Conservation (phyloP, 176 grass and related monocot genomes). For the Musa acuminata region DNA sequence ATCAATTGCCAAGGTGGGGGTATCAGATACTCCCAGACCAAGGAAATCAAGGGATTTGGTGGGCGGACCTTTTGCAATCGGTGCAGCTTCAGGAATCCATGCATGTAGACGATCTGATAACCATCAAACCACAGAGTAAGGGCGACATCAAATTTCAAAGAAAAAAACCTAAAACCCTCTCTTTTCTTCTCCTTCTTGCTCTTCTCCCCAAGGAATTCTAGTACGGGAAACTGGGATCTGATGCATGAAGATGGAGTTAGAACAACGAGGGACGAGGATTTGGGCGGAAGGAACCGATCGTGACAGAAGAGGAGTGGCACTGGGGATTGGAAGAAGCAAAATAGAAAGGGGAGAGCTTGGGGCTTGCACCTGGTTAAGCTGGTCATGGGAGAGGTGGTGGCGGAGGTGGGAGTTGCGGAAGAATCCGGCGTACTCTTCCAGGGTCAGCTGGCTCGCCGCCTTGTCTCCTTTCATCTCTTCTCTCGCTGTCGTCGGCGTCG, state of each 20-base stretch:
- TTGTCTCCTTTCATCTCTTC: neutral
- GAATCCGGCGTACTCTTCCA: constrained; percentile 65
- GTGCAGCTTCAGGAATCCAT: constrained; percentile 41
- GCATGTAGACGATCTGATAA: constrained; percentile 57
- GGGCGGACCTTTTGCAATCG: constrained; percentile 27
- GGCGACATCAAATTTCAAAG: neutral
- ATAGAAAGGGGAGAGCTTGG: neutral
- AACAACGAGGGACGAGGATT: too few relatives aligned
- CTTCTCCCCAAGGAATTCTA: too few relatives aligned
- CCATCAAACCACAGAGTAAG: neutral
- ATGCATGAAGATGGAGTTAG: too few relatives aligned
- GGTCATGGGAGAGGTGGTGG: constrained; percentile 24
- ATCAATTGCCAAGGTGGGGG: neutral
- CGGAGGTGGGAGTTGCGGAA: constrained; percentile 33
- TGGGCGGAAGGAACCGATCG: neutral
- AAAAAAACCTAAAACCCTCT: too few relatives aligned
- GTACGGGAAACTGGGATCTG: too few relatives aligned
- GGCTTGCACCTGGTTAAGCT: constrained; percentile 36
- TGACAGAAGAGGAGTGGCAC: too few relatives aligned
- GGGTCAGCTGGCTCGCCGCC: constrained; percentile 24
- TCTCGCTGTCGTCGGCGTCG: neutral
- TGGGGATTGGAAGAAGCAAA: neutral
- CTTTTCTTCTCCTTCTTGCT: too few relatives aligned
- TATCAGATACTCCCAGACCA: neutral
- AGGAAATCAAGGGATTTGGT: neutral